phyloP scores from a whole-genome alignment of 1,284 basidiomycete genomes.

The Xanthoconium separans region DNA sequence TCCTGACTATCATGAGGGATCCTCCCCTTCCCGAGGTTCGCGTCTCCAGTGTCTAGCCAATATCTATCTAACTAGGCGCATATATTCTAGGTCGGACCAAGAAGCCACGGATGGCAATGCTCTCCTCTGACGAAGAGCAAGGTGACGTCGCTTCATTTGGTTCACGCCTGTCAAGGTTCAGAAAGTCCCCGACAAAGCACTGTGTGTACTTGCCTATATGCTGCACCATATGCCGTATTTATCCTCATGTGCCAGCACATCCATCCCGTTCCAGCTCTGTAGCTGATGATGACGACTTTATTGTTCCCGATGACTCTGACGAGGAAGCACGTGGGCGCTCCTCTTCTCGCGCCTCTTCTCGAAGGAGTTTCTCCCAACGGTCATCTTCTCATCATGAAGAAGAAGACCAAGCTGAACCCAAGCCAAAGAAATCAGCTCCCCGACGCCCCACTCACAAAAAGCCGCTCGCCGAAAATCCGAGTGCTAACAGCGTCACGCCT shows the following conservation, averaged over 20 bases:
- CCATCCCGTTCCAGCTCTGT: slow-evolving; percentile 32
- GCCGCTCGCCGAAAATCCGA: slow-evolving; percentile 18
- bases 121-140: slow-evolving; percentile 45
- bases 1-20: slow-evolving; percentile 21
- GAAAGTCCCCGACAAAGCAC: slow-evolving; percentile 56
- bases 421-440: slow-evolving; percentile 35
- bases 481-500: slow-evolving; percentile 27
- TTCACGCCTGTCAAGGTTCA: slow-evolving; percentile 60
- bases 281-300: slow-evolving; percentile 65
- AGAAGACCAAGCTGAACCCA: slow-evolving; percentile 37
- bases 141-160: slow-evolving; percentile 48
- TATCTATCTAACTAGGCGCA: slow-evolving; percentile 13
- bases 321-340: slow-evolving; percentile 43
- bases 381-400: slow-evolving; percentile 37
- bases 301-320: slow-evolving; percentile 61
- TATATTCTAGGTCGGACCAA: slow-evolving; percentile 39
- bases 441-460: slow-evolving; percentile 33
- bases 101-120: slow-evolving; percentile 49
- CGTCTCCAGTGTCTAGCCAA: slow-evolving; percentile 18
- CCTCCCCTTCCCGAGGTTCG: slow-evolving; percentile 30
- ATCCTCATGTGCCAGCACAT: slow-evolving; percentile 31
- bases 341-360: slow-evolving; percentile 42
- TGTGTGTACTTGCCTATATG: slow-evolving; percentile 33
- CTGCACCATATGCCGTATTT: slow-evolving; percentile 1
- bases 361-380: slow-evolving; percentile 40